These are phyloP conservation scores for Salix suchowensis DNA, from an alignment of 345 rosid genomes.

Conservation along the genomic window DNA sequence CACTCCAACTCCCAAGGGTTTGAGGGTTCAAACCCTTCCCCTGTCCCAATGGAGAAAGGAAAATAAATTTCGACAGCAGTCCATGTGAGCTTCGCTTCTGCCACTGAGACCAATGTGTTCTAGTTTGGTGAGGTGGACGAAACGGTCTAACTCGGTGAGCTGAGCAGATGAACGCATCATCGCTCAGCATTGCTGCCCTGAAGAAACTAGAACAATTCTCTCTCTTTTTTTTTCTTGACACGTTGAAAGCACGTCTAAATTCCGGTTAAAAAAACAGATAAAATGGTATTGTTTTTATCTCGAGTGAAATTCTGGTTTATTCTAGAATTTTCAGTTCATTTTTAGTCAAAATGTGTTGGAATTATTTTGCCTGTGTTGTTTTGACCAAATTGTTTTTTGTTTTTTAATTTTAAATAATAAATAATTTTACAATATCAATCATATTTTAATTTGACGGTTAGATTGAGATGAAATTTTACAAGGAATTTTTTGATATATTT, in stretches of 20 bases:
- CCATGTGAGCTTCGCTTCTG: background rate
- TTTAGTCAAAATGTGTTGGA: fast-evolving
- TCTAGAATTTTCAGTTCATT: too few relatives aligned
- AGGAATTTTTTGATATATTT: too few relatives aligned
- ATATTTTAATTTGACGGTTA: fast-evolving
- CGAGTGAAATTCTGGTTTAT: too few relatives aligned
- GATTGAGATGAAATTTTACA: too few relatives aligned
- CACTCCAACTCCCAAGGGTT: too few relatives aligned
- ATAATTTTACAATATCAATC: too few relatives aligned
- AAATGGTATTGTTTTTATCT: too few relatives aligned
- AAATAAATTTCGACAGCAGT: background rate
- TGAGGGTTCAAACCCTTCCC: background rate
- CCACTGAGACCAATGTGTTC: background rate
- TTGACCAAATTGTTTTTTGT: too few relatives aligned
- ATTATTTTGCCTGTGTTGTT: too few relatives aligned
- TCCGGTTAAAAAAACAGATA: too few relatives aligned
- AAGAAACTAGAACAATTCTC: background rate
- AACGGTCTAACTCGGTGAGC: background rate
- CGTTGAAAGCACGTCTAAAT: background rate
- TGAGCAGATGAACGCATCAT: background rate
- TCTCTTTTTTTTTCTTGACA: background rate
- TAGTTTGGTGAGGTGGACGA: background rate
- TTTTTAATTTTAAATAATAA: too few relatives aligned
- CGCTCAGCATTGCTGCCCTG: background rate
- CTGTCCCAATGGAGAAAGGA: background rate